These are phyloP conservation scores for Marasmius sp. DNA, from an alignment of 1,284 basidiomycete genomes.

Conservation along the genomic window DNA sequence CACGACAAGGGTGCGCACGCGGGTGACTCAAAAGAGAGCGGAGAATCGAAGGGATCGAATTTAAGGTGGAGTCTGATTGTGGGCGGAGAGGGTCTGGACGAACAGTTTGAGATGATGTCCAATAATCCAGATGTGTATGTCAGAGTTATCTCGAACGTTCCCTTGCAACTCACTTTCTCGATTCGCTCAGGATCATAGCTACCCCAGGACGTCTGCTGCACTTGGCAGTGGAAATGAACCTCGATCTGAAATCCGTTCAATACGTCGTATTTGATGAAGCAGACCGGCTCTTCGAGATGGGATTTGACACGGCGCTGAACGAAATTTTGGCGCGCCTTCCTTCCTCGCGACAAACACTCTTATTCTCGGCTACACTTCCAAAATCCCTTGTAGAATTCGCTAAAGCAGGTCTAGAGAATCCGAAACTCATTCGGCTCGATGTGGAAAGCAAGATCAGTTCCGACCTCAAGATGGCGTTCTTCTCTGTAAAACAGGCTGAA, in stretches of 20 bases:
- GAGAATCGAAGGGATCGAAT: constrained; percentile 57
- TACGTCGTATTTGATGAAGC: constrained; percentile 98
- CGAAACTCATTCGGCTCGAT: constrained; percentile 93
- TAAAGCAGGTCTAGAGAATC: constrained; percentile 92
- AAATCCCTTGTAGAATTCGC: constrained; percentile 97
- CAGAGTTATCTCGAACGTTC: constrained; percentile 1
- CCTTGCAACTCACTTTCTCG: constrained; percentile 1
- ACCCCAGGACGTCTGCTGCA: constrained; percentile 97
- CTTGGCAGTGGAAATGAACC: constrained; percentile 94
- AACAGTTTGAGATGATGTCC: constrained; percentile 95
- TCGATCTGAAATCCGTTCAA: constrained; percentile 87
- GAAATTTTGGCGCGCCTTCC: constrained; percentile 93
- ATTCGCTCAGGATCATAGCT: constrained; percentile 77
- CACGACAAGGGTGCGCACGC: constrained; percentile 59
- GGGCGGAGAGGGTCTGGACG: constrained; percentile 94
- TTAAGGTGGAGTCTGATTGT: constrained; percentile 94
- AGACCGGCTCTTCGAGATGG: constrained; percentile 97
- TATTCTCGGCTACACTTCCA: constrained; percentile 96
- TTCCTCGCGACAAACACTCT: constrained; percentile 82
- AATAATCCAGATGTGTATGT: constrained; percentile 93
- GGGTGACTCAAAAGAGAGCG: constrained; percentile 60
- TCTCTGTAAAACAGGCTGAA: constrained; percentile 89
- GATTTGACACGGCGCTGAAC: constrained; percentile 89
- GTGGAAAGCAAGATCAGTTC: constrained; percentile 94
- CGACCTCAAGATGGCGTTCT: constrained; percentile 93